A percentile compares a stretch with the other conserved stretches of the same genome.
Conservation (phyloP, 2,329 filamentous ascomycete species). For the Cryphonectria naterciae region DNA sequence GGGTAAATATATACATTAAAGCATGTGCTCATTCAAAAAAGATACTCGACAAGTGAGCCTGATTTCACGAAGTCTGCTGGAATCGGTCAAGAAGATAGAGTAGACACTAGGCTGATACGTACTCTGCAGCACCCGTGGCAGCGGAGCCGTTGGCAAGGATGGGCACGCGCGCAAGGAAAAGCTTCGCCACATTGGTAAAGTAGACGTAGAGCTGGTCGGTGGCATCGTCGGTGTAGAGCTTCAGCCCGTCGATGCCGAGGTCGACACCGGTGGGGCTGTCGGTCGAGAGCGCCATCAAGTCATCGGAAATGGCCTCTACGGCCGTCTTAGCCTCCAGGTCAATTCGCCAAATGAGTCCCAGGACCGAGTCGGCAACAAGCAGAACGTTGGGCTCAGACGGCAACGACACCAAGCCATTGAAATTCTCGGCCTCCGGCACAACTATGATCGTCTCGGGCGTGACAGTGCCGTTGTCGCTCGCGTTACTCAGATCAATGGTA, state of each 20-base stretch:
- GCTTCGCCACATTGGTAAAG: slow-evolving; percentile 26
- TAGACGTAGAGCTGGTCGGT: slow-evolving; percentile 19
- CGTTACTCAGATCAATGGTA: slow-evolving; percentile 21
- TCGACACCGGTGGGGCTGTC: slow-evolving; percentile 17
- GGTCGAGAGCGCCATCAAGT: slow-evolving; percentile 13
- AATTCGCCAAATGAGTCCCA: slow-evolving; percentile 22
- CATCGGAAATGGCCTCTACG: slow-evolving; percentile 18
- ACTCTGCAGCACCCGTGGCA: slow-evolving; percentile 13
- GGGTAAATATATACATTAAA: neutral
- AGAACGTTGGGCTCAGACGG: slow-evolving; percentile 19
- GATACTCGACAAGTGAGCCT: neutral
- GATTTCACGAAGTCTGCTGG: neutral
- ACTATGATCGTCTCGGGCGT: slow-evolving; percentile 14
- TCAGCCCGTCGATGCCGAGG: slow-evolving; percentile 27
- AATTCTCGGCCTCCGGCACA: slow-evolving; percentile 22
- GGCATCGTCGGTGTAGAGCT: slow-evolving; percentile 7
- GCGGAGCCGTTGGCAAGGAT: slow-evolving; percentile 16
- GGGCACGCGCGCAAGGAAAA: slow-evolving; percentile 23
- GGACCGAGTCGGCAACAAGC: slow-evolving; percentile 21
- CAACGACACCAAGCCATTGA: slow-evolving; percentile 27
- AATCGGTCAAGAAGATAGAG: neutral
- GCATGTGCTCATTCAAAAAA: neutral
- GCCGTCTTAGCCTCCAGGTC: slow-evolving; percentile 17
- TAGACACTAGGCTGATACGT: neutral
- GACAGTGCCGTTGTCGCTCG: slow-evolving; percentile 8